phyloP scores from a whole-genome alignment of 768 basidiomycete genomes.

The Mycena galopus region DNA sequence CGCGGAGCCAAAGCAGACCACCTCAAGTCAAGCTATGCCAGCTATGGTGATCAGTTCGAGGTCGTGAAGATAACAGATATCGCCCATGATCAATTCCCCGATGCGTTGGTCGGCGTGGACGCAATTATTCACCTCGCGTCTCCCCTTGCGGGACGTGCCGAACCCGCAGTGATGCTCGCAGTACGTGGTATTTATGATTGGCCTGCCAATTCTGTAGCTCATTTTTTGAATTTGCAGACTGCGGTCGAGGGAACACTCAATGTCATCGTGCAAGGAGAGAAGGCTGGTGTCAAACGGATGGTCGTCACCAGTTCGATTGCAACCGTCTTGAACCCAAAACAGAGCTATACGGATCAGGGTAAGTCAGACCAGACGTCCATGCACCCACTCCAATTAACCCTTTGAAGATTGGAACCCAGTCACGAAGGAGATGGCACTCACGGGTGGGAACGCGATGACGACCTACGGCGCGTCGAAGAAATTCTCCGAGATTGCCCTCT shows the following conservation, averaged over 20 bases:
- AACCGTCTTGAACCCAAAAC: background rate
- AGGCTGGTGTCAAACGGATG: background rate
- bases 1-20: slow-evolving; percentile 39
- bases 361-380: too few relatives aligned
- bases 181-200: too few relatives aligned
- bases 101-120: slow-evolving; percentile 62
- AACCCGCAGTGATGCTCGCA: too few relatives aligned
- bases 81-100: slow-evolving; percentile 53
- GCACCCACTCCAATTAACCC: background rate
- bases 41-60: slow-evolving; percentile 39
- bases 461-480: background rate
- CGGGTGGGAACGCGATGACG: background rate
- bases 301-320: background rate
- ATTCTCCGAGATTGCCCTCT: background rate
- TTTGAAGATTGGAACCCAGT: background rate
- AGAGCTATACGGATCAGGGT: background rate
- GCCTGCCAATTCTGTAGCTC: too few relatives aligned
- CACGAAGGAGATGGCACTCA: background rate
- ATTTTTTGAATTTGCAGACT: too few relatives aligned
- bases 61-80: slow-evolving; percentile 46
- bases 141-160: slow-evolving; percentile 33
- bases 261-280: background rate
- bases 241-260: background rate
- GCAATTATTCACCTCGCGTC: slow-evolving; percentile 61
- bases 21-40: slow-evolving; percentile 33